These are phyloP conservation scores for Aegilops speltoides DNA, from an alignment of 176 grass and related monocot species.

Conservation along the genomic window DNA sequence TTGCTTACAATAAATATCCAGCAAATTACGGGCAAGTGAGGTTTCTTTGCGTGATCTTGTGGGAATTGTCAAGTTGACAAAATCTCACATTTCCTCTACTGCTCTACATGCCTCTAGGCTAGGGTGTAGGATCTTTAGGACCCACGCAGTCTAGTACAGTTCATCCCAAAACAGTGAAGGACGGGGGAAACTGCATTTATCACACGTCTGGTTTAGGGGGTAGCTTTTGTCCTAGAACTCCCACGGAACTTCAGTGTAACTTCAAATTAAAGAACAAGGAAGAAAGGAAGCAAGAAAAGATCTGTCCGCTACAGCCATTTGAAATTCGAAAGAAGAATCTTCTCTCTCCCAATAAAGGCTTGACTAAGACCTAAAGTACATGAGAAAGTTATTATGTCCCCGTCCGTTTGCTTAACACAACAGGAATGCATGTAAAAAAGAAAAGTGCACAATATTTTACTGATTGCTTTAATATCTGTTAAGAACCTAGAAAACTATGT, in stretches of 20 bases:
- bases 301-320: constrained; percentile 33
- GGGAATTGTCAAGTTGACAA: constrained; percentile 38
- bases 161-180: neutral
- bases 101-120: neutral
- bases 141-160: constrained; percentile 10
- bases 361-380: constrained; percentile 47
- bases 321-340: constrained; percentile 46
- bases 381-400: constrained; percentile 33
- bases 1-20: constrained; percentile 28
- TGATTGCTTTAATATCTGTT: neutral
- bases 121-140: constrained; percentile 13
- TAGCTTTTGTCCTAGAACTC: constrained; percentile 18
- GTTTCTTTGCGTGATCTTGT: constrained; percentile 48
- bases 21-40: constrained; percentile 45
- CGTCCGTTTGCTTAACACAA: constrained; percentile 33
- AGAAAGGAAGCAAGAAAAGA: constrained; percentile 15
- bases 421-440: constrained; percentile 11
- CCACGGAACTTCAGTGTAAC: constrained; percentile 16
- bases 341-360: constrained; percentile 39
- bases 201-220: constrained; percentile 12
- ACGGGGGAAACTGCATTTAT: neutral
- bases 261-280: constrained; percentile 30
- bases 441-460: constrained; percentile 3
- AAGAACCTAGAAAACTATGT: constrained; percentile 3
- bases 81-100: constrained; percentile 21